phyloP scores from a whole-genome alignment of 2,329 filamentous ascomycete genomes.

The Fusarium marasasianum region DNA sequence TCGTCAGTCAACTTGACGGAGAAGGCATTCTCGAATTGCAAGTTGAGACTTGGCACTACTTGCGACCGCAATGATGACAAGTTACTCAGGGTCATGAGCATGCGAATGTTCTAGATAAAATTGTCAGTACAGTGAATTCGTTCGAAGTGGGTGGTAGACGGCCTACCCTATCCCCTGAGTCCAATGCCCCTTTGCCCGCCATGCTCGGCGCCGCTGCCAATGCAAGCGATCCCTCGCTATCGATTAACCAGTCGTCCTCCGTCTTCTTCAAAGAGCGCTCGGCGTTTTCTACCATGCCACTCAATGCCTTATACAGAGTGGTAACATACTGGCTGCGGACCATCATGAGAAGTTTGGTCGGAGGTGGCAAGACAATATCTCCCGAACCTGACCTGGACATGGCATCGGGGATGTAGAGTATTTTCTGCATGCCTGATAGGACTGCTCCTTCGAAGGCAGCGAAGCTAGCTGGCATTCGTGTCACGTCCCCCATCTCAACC shows the following conservation, averaged over 20 bases:
- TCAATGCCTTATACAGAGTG: conserved; percentile 91
- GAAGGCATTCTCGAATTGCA: conserved; percentile 93
- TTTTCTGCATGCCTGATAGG: conserved; percentile 89
- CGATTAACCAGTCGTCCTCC: conserved; percentile 69
- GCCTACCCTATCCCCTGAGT: conserved; percentile 66
- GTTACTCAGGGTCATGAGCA: conserved; percentile 94
- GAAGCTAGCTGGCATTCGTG: conserved; percentile 89
- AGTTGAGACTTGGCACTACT: conserved; percentile 86
- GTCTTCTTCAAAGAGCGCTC: conserved; percentile 75
- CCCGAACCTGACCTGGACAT: conserved; percentile 76
- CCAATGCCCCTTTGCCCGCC: conserved; percentile 58
- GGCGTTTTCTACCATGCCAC: conserved; percentile 96
- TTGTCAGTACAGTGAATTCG: conserved; percentile 35
- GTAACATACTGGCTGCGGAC: conserved; percentile 92
- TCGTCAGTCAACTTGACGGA: conserved; percentile 95
- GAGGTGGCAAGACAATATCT: conserved; percentile 85
- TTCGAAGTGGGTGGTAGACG: not conserved
- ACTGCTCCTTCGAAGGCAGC: conserved; percentile 85
- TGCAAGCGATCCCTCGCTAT: conserved; percentile 54
- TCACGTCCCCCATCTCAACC: conserved; percentile 83
- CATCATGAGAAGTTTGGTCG: conserved; percentile 87
- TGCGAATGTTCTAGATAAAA: conserved; percentile 78
- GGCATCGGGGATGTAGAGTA: conserved; percentile 90
- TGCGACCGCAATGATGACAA: conserved; percentile 83
- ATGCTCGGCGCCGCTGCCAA: conserved; percentile 48